Conservation (phyloP, 192 early-diverging fungal species). For the Coemansia sp. region DNA sequence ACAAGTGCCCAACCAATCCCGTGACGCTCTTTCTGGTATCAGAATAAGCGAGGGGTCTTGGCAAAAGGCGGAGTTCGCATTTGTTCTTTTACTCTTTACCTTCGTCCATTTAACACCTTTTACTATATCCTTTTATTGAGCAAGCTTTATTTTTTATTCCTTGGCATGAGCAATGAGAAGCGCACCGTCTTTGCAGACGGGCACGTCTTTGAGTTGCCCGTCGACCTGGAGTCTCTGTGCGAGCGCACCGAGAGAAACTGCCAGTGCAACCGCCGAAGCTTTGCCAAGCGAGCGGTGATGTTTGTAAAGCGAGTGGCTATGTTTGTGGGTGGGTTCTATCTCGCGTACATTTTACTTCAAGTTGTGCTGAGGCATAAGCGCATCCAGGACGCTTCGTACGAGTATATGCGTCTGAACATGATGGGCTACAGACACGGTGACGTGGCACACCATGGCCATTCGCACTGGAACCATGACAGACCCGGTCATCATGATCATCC, state of each 20-base stretch:
- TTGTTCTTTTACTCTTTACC: constrained; percentile 5
- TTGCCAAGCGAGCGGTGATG: not conserved
- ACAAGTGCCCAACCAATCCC: not conserved
- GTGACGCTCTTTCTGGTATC: not conserved
- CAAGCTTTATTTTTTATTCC: not conserved
- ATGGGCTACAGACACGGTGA: no score
- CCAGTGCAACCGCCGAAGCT: not conserved
- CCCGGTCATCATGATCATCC: not conserved
- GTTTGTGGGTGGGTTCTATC: constrained; percentile 3
- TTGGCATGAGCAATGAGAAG: constrained; percentile 45
- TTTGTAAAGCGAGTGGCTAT: not conserved
- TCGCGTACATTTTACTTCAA: not conserved
- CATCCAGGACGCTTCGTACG: no score
- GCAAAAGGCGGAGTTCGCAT: not conserved
- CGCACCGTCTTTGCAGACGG: constrained; percentile 30
- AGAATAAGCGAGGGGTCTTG: not conserved
- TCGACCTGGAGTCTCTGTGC: constrained; percentile 35
- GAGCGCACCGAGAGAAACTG: constrained; percentile 17
- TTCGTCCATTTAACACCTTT: constrained; percentile 2
- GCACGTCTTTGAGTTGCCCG: constrained; percentile 11
- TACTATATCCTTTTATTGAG: not conserved
- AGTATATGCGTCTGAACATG: no score
- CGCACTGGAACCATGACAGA: no score
- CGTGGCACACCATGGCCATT: no score
- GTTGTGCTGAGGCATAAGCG: not conserved